These are phyloP conservation scores for Penicillium sp. DNA, from an alignment of 2,329 filamentous ascomycete species.

Conservation along the genomic window DNA sequence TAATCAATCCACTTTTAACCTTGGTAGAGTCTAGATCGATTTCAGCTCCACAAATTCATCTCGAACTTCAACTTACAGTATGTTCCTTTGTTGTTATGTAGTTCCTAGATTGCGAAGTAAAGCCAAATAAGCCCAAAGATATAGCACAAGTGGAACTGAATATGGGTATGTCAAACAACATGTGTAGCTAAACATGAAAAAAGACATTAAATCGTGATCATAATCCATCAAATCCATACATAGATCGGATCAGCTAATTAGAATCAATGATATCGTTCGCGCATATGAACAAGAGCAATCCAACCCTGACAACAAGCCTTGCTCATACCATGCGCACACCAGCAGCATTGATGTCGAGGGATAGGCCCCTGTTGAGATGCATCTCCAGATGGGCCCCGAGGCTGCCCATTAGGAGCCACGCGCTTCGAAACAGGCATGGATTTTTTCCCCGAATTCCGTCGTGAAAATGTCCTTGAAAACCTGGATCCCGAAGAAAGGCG, in stretches of 20 bases:
- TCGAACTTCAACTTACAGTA: not conserved
- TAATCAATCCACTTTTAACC: conserved; percentile 3
- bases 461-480: conserved; percentile 5
- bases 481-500: conserved; percentile 8
- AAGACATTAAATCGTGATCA: not conserved
- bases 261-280: conserved; percentile 54
- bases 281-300: conserved; percentile 65
- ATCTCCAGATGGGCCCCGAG: not conserved
- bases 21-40: not conserved
- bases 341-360: conserved; percentile 57
- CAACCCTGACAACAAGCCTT: conserved; percentile 69
- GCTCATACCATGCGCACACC: conserved; percentile 72
- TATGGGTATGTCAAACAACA: not conserved
- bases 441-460: conserved; percentile 1
- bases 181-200: not conserved
- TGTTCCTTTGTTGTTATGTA: too few relatives aligned
- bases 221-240: not conserved
- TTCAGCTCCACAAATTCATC: not conserved
- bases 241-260: not conserved
- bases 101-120: too few relatives aligned
- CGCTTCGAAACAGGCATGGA: not conserved
- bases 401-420: not conserved
- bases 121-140: not conserved
- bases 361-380: conserved; percentile 37
- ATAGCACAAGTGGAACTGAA: not conserved